A percentile compares a stretch with the other conserved stretches of the same genome.
These are phyloP conservation scores for Macrolepiota dolichaula DNA, from an alignment of 768 basidiomycete genomes.

Conservation along the genomic window DNA sequence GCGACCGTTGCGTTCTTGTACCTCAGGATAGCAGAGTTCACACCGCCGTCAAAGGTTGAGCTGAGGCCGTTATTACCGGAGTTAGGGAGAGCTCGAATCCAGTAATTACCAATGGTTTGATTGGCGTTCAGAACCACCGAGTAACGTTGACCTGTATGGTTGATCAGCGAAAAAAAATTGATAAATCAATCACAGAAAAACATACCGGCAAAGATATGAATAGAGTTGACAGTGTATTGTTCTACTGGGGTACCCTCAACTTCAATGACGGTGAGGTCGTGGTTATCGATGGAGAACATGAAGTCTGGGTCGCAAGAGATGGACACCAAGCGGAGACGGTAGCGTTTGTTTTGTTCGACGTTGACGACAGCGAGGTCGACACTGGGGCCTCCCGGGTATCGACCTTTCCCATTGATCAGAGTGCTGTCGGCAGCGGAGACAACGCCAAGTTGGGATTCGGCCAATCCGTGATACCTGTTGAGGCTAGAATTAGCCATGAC, in stretches of 20 bases:
- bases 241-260: conserved; percentile 32
- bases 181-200: conserved; percentile 2
- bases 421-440: conserved; percentile 32
- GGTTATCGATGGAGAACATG: conserved; percentile 41
- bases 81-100: conserved; percentile 29
- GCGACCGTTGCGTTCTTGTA: conserved; percentile 34
- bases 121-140: conserved; percentile 36
- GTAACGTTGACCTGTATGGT: conserved; percentile 31
- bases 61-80: conserved; percentile 13
- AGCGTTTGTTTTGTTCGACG: conserved; percentile 37
- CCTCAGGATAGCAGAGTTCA: conserved; percentile 42
- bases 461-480: conserved; percentile 31
- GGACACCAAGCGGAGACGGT: conserved; percentile 53
- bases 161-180: neutral
- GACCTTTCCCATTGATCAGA: conserved; percentile 52
- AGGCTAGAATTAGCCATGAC: neutral
- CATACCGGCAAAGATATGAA: conserved; percentile 35
- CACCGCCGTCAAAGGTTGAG: conserved; percentile 23
- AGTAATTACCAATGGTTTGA: conserved; percentile 41
- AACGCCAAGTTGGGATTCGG: conserved; percentile 18
- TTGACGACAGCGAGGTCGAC: conserved; percentile 40
- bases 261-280: conserved; percentile 38
- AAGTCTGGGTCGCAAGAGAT: conserved; percentile 48
- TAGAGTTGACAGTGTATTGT: conserved; percentile 33
- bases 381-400: conserved; percentile 38